phyloP scores from a whole-genome alignment of 169 alveolate species.

The Plasmodium vivax region DNA sequence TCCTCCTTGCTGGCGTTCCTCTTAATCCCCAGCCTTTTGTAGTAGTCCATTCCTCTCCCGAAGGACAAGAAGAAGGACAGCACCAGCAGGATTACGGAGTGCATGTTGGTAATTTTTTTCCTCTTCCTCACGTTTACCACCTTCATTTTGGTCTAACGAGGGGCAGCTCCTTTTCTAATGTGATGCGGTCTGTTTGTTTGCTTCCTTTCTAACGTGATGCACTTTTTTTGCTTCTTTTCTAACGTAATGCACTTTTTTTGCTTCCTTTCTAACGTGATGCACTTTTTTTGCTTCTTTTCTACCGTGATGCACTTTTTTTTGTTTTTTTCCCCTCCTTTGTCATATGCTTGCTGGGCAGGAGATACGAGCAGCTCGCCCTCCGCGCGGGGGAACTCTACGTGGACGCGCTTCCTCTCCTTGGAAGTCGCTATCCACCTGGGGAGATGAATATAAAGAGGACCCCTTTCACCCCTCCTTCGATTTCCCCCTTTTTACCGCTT shows the following conservation, averaged over 20 bases:
- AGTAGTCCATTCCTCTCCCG: constrained; percentile 84
- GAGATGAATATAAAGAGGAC: too few relatives aligned
- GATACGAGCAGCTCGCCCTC: too few relatives aligned
- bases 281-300: neutral
- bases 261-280: neutral
- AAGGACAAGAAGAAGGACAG: constrained; percentile 47
- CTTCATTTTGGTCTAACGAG: neutral
- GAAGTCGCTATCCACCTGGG: too few relatives aligned
- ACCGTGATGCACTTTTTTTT: neutral
- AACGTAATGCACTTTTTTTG: neutral
- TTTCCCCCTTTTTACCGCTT: too few relatives aligned
- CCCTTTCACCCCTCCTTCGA: too few relatives aligned
- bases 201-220: too few relatives aligned
- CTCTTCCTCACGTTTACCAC: constrained; percentile 29
- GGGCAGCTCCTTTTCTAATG: neutral
- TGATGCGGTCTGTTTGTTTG: neutral
- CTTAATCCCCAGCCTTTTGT: constrained; percentile 88
- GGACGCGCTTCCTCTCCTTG: too few relatives aligned
- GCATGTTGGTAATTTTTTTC: constrained; percentile 23
- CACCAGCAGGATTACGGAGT: constrained; percentile 27
- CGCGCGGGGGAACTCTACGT: too few relatives aligned
- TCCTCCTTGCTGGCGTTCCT: constrained; percentile 90
- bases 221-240: neutral
- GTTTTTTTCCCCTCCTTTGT: neutral
- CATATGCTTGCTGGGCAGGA: too few relatives aligned